Evolutionary conservation across 345 rosid genomes (phyloP), one percentile per base, ranked within the genome.

Genomic region (Gossypium turneri): DNA sequence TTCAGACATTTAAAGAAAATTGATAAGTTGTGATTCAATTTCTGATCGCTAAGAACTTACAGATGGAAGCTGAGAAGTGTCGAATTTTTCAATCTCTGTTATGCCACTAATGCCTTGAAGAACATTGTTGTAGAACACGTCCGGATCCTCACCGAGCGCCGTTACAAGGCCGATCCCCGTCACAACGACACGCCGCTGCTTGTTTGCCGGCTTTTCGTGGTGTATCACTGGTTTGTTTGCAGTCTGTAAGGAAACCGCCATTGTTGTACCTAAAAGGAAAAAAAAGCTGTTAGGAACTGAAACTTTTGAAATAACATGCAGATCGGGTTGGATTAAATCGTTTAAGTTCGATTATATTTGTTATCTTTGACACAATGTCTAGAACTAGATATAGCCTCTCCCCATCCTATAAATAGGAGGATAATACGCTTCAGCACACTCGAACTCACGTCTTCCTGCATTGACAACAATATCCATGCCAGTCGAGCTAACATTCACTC

Each of bases 141-240:
- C 82, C 2, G 84, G 87, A 34, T 94, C 98, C 82, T 92, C 89
- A 27, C 98, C 98, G 72, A 94, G 85, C 9, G 97, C 83, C 8
- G 93, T 81, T 66, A 83, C 91, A 56, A 92, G 85, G 44, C 98
- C 97, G 92, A 92, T 87, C 64, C 98, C 98, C 24, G 98, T 94
- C 77, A 94, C 97, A 51, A 94, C 98, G 43, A 94, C 97, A 15
- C 93, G 84, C 55, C 94, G 89, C 65, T 89, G 89, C 59, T 94
- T 91, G 86, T 85, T 84, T 29, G 22, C 81, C 17, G 70, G 92
- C 75, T 85, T 94, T 79, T 85, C 87, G 75, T 85, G 81, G 47
- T 85, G 82, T 43, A 74, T 78, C 19, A 55, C 58, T 15, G 80
- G 80, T 73, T 87, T 90, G 75, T 77, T 82, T 45, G 84, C 79